Percentiles rank a stretch among this genome's conserved stretches.
These are phyloP conservation scores for Wallacemonas rigidus DNA, from an alignment of 208 protist genomes.

Conservation along the genomic window DNA sequence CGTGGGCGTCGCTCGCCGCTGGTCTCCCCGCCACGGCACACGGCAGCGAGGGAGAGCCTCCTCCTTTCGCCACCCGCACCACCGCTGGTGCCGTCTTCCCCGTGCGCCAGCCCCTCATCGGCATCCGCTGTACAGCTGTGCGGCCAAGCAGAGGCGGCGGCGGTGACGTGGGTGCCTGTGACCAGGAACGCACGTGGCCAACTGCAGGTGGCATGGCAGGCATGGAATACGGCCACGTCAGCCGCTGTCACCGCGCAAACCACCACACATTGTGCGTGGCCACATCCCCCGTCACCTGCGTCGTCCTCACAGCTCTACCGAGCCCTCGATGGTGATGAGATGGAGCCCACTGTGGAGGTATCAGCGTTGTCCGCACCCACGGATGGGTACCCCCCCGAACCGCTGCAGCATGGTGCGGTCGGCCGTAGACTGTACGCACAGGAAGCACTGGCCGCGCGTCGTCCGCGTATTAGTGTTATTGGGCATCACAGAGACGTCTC, in stretches of 20 bases:
- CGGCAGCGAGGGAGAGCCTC: too few species aligned
- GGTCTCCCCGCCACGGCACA: not conserved
- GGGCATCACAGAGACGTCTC: not conserved
- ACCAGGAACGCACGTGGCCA: constrained; percentile 2
- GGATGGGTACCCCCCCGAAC: not conserved
- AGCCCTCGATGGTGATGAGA: constrained; percentile 3
- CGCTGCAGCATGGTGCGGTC: not conserved
- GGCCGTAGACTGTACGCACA: too few species aligned
- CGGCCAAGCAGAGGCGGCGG: not conserved
- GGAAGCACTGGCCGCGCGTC: not conserved
- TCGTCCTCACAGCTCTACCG: not conserved
- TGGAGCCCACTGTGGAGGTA: not conserved
- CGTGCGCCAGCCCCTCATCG: too few species aligned
- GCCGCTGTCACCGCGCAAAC: not conserved
- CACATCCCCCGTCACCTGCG: not conserved
- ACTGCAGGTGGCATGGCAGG: constrained; percentile 5
- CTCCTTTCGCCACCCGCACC: constrained; percentile 10
- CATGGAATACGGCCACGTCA: constrained; percentile 6
- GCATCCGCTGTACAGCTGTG: too few species aligned
- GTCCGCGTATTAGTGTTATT: not conserved
- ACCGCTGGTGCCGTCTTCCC: not conserved
- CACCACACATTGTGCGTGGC: not conserved
- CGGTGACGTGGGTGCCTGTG: constrained; percentile 12
- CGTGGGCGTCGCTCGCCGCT: not conserved
- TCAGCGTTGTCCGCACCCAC: not conserved